Evolutionary conservation across 1,139 yeast species (phyloP), one percentile per base, ranked within the genome.

Genomic region (Pichia sp.): DNA sequence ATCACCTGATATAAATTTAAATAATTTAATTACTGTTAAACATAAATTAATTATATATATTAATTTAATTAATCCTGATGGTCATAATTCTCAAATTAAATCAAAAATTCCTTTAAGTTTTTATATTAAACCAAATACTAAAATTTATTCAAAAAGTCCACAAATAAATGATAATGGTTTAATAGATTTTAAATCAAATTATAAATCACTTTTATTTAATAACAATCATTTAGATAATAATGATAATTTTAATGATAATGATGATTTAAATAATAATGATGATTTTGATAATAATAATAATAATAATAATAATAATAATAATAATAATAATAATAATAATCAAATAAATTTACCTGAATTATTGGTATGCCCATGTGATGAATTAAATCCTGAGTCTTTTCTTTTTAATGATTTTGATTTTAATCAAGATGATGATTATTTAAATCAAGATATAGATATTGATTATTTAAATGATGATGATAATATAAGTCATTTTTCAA

Each of bases 31-130:
- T 42, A 73, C 70, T 48, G 82, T 85, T 23, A 70, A 83, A 45
- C 95, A 85, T 64, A 83, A 82, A 61, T 66, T 85, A 44, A 77
- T 54, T 7, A 45, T 60, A 16, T 70, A 71, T 3, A 71, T 82
- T 26, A 76, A 75, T 44, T 61, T 83, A 38, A 66, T 73, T 28
- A 82, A 82, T 56, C 68, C 76, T 2, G 79, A 74, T 50, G 86
- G 87, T 2, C 95, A 85, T 61, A 76, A 76, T 2, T 82, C 90
- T 0, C 92, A 85, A 58, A 70, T 85, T 42, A 69, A 92, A 32
- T 90, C 94, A 0, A 78, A 87, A 4, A 65, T 85, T 41, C 95
- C 95, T 0, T 67, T 85, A 7, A 71, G 70, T 41, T 63, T 85
- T 33, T 82, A 57, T 34, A 42, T 59, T 24, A 50, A 55, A n/a